A percentile compares a stretch with the other conserved stretches of the same genome.
phyloP scores from a whole-genome alignment of 257 asterid species.

The Cynanchum wilfordii region DNA sequence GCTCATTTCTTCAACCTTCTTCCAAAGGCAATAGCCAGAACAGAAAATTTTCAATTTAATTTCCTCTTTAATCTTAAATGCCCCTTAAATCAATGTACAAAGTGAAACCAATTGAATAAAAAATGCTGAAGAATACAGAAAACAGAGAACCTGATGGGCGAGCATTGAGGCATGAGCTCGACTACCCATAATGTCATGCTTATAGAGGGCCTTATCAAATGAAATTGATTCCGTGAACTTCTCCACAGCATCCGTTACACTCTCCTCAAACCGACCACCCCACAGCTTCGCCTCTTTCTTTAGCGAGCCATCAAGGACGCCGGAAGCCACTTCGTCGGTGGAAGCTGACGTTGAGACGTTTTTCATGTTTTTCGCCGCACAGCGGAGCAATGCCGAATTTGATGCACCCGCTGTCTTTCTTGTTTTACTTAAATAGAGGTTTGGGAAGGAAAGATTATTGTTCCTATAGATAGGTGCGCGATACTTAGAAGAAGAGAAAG shows the following conservation, averaged over 20 bases:
- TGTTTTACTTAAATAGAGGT: not conserved
- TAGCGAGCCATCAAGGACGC: not conserved
- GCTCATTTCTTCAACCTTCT: no score
- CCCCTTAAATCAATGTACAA: not conserved
- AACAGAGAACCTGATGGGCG: constrained; percentile 53
- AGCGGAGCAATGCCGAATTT: constrained; percentile 2
- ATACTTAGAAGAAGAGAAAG: constrained; percentile 15
- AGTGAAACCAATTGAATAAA: not conserved
- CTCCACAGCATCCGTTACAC: constrained; percentile 84
- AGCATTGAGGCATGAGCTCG: constrained; percentile 97
- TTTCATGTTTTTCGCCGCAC: constrained; percentile 23
- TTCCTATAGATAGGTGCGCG: constrained; percentile 4
- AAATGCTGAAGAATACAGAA: not conserved
- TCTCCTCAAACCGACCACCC: constrained; percentile 96
- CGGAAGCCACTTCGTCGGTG: not conserved
- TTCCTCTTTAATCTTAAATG: not conserved
- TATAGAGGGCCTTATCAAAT: constrained; percentile 76
- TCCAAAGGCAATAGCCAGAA: not conserved
- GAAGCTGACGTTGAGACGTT: not conserved
- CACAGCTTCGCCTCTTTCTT: constrained; percentile 79
- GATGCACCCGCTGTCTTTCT: not conserved
- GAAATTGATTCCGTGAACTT: constrained; percentile 93
- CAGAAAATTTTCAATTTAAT: not conserved
- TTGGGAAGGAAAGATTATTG: not conserved
- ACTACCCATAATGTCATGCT: constrained; percentile 94